phyloP scores from a whole-genome alignment of 1,284 basidiomycete species.

The Papiliotrema laurentii region DNA sequence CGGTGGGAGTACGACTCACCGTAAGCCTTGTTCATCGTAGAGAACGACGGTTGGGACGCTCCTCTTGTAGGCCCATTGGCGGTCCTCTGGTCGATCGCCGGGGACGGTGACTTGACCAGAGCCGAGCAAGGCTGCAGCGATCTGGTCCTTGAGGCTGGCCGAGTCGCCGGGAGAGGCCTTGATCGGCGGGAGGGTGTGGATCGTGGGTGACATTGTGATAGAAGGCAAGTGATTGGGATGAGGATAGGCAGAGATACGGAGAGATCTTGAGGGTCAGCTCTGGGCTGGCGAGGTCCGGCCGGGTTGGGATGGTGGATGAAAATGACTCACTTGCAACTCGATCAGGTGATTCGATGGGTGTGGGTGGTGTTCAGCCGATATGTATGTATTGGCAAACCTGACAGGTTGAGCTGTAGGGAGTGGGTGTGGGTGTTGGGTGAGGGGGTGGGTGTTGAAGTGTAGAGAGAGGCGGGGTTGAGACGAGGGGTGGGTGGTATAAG shows the following conservation, averaged over 20 bases:
- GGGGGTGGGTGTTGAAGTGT: no score
- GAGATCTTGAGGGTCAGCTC: not conserved
- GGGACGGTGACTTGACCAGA: conserved; percentile 26
- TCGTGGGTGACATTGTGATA: conserved; percentile 2
- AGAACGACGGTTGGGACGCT: conserved; percentile 78
- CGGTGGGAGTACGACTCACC: conserved; percentile 22
- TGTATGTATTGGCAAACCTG: no score
- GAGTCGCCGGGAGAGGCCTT: conserved; percentile 1
- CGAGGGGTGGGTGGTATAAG: no score
- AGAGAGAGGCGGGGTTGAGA: no score
- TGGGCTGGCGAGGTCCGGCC: not conserved
- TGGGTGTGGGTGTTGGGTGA: no score
- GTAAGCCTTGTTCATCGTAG: conserved; percentile 78
- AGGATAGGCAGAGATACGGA: not conserved
- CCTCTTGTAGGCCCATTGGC: conserved; percentile 52
- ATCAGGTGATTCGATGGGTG: no score
- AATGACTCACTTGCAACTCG: no score
- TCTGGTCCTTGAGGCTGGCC: conserved; percentile 28
- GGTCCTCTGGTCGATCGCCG: conserved; percentile 33
- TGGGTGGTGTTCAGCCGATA: no score
- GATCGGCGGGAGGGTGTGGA: conserved; percentile 16
- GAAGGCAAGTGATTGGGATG: not conserved
- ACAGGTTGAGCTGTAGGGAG: no score
- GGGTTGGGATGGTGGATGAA: no score
- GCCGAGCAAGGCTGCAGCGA: conserved; percentile 31